phyloP scores from a whole-genome alignment of 257 asterid genomes.

The Penstemon barbatus region DNA sequence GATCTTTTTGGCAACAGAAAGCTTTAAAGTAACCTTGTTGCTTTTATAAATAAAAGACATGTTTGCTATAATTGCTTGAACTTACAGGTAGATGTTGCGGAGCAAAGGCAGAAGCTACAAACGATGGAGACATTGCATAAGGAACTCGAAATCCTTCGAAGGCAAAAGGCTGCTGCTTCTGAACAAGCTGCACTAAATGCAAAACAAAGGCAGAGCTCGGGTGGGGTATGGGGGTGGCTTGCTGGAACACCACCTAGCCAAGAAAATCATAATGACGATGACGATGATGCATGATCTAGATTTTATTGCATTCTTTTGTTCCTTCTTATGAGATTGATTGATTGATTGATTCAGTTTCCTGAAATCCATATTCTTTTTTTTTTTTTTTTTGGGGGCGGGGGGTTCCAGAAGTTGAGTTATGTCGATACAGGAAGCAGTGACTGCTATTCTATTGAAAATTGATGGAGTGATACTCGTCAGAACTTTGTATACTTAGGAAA shows the following conservation, averaged over 20 bases:
- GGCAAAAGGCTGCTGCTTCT: constrained; percentile 95
- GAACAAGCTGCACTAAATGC: constrained; percentile 84
- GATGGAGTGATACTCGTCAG: neutral
- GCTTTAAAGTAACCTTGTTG: constrained; percentile 2
- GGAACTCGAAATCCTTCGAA: constrained; percentile 89
- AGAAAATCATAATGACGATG: constrained; percentile 10
- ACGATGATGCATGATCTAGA: constrained; percentile 42
- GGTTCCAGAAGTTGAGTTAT: constrained; percentile 24
- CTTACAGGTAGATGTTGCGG: constrained; percentile 91
- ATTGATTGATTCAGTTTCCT: constrained; percentile 29
- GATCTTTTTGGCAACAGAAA: neutral
- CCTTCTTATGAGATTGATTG: constrained; percentile 24
- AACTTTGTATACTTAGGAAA: neutral
- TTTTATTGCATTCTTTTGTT: constrained; percentile 26
- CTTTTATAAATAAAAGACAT: neutral
- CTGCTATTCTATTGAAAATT: constrained; percentile 15
- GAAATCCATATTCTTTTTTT: constrained; percentile 15
- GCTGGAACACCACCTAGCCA: constrained; percentile 75
- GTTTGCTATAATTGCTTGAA: constrained; percentile 23
- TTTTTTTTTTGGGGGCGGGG: constrained; percentile 39
- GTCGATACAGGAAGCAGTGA: constrained; percentile 21
- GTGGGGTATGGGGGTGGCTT: constrained; percentile 98
- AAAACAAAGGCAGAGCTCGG: constrained; percentile 68
- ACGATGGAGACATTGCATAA: constrained; percentile 74
- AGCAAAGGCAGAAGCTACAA: constrained; percentile 89